Evolutionary conservation across 2,329 filamentous ascomycete species (phyloP).

Genomic region (Aspergillus brunneoviolaceus): DNA sequence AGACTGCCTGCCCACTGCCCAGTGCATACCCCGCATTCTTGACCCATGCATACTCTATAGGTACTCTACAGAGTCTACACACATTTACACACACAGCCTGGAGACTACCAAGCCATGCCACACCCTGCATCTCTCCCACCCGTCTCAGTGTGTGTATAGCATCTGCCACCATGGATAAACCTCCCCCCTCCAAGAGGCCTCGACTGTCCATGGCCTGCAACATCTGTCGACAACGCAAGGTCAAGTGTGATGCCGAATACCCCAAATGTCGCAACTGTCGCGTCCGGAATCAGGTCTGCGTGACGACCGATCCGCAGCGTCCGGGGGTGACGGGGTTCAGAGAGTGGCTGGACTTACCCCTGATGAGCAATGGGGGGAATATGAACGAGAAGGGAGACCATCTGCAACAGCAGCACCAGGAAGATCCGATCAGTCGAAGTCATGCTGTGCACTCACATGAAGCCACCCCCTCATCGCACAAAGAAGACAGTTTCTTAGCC

Average conservation of each 20-base stretch:
- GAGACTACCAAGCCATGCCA: background rate
- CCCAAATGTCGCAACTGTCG: conserved; percentile 30
- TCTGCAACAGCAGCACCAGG: background rate
- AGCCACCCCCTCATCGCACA: no score
- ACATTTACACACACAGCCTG: no score
- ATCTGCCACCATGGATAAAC: conserved; percentile 5
- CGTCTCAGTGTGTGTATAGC: background rate
- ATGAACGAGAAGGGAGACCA: background rate
- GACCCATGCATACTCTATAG: background rate
- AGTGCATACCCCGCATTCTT: background rate
- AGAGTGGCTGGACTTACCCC: conserved; percentile 16
- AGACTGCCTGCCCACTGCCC: background rate
- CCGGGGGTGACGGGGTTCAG: conserved; percentile 16
- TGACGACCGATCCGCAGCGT: conserved; percentile 27
- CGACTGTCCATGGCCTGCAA: conserved; percentile 28
- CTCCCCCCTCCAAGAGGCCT: conserved; percentile 10
- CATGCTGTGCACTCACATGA: background rate
- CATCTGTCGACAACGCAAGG: conserved; percentile 27
- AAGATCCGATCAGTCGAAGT: background rate
- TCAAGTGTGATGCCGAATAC: conserved; percentile 30
- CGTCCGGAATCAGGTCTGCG: conserved; percentile 21
- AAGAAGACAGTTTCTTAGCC: background rate
- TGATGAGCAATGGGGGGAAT: conserved; percentile 1
- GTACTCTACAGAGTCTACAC: no score
- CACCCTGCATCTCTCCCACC: background rate